Conservation (phyloP, 2,329 filamentous ascomycete species). For the Cercospora janseana region DNA sequence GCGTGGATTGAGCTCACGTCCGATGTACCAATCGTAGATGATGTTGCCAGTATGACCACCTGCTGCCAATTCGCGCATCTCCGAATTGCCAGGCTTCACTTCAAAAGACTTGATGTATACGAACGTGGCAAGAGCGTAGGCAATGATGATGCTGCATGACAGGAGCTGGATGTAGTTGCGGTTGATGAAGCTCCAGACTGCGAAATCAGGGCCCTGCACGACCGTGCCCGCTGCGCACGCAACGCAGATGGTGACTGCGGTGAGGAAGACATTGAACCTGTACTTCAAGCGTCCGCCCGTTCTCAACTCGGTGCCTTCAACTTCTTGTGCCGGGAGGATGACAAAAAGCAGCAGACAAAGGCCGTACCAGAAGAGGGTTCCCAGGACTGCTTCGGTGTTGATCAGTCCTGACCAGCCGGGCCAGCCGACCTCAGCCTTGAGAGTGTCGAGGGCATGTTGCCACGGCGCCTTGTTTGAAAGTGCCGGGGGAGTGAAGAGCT, state of each 20-base stretch:
- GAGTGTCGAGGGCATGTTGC: conserved; percentile 58
- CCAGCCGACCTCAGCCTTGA: conserved; percentile 83
- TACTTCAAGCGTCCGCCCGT: conserved; percentile 76
- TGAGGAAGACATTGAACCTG: conserved; percentile 70
- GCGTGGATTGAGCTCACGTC: conserved; percentile 89
- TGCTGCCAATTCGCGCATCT: conserved; percentile 73
- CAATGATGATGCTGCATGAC: conserved; percentile 76
- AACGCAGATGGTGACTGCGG: conserved; percentile 70
- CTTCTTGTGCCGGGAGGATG: conserved; percentile 70
- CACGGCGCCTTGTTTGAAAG: conserved; percentile 34
- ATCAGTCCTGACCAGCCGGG: conserved; percentile 70
- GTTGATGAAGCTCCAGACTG: conserved; percentile 88
- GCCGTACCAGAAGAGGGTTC: conserved; percentile 73
- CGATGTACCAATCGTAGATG: conserved; percentile 95
- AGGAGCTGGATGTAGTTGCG: conserved; percentile 86
- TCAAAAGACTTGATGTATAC: conserved; percentile 81
- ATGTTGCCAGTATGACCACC: conserved; percentile 81
- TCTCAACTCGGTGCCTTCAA: conserved; percentile 67
- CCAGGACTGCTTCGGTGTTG: conserved; percentile 67
- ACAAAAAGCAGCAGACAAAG: conserved; percentile 72
- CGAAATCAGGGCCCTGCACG: conserved; percentile 74
- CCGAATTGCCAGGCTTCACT: conserved; percentile 70
- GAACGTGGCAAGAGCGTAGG: conserved; percentile 69
- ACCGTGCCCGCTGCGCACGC: conserved; percentile 71
- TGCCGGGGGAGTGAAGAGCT: conserved; percentile 47